A percentile compares a stretch with the other conserved stretches of the same genome.
These are phyloP conservation scores for Exophiala xenobiotica DNA, from an alignment of 2,329 filamentous ascomycete species.

Conservation along the genomic window DNA sequence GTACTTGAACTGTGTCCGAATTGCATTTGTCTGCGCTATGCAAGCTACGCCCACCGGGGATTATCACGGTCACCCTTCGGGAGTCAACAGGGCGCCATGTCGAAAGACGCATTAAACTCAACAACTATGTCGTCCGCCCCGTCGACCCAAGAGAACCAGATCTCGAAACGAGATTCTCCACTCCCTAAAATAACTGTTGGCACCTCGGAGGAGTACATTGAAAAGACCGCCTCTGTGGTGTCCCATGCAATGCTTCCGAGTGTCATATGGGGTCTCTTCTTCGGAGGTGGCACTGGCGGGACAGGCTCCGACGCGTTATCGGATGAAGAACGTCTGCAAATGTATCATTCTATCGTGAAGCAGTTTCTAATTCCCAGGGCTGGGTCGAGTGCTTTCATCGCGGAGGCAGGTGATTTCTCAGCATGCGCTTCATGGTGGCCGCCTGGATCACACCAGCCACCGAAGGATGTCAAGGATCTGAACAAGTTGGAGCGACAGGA, in stretches of 20 bases:
- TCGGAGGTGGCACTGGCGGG: neutral
- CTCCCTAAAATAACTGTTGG: neutral
- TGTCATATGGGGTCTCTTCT: neutral
- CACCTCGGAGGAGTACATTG: neutral
- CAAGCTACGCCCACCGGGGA: too few species aligned
- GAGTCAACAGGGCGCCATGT: too few species aligned
- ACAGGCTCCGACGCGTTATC: neutral
- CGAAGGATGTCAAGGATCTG: neutral
- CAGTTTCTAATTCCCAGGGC: neutral
- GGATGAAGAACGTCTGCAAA: neutral
- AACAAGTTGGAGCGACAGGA: neutral
- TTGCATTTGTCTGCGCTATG: too few species aligned
- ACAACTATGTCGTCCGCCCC: too few species aligned
- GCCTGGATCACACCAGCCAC: neutral
- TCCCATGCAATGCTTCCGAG: constrained; percentile 3
- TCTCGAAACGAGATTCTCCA: neutral
- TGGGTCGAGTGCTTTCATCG: neutral
- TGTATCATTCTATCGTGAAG: neutral
- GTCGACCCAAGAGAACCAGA: neutral
- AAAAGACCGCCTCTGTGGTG: neutral
- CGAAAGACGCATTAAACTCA: too few species aligned
- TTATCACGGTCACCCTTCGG: too few species aligned
- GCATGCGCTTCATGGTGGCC: constrained; percentile 1
- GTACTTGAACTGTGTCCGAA: too few species aligned
- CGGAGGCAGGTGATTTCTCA: constrained; percentile 4